Base-by-base conservation (phyloP, 345 rosid genomes). In the Syzygium oleosum region DNA sequence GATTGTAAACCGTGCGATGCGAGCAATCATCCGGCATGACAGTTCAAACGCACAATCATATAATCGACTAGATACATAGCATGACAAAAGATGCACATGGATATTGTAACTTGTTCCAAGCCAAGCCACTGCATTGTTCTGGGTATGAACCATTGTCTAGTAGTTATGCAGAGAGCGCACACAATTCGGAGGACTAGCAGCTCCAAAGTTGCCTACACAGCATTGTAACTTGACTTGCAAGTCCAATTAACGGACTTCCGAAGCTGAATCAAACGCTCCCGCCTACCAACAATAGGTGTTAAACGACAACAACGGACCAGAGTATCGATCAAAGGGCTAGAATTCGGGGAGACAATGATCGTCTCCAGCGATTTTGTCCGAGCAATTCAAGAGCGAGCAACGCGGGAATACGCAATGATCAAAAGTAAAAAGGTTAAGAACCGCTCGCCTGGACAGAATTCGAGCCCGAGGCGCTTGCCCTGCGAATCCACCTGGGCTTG, bases 401-500 rank as follows among this genome's bases (percentile, higher is more conserved):
- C 46, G 22, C 79, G 1, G 43, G 21, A 68, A 17, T 0, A 68
- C 3, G 80, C 43, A 41, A 58, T 49, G 73, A 86, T 21, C 87
- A 52, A 51, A 25, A 63, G 52, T 5, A 52, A 22, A 22, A 23
- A 2, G 46, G 58, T 85, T 2, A 73, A 34, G 80, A 73, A 11
- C 80, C 80, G 68, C 86, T 84, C 63, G 63, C 89, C 51, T 77
- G 80, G 78, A 89, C 88, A 87, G 89, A 29, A 61, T 88, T 88
- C 22, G 92, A 88, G 79, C 88, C 93, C 12, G 92, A 85, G 51
- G 85, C 54, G 87, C 34, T 86, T 79, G 87, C 87, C 38, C 80
- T 85, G 87, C 55, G 86, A 68, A 95, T 43, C 99, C 99, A 97
- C 87, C 83, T 89, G 46, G 97, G 90, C 88, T 93, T 91, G 83